Percentiles rank a stretch among this genome's conserved stretches.
Evolutionary conservation across 345 rosid genomes (phyloP).

Genomic region (Boechera stricta): DNA sequence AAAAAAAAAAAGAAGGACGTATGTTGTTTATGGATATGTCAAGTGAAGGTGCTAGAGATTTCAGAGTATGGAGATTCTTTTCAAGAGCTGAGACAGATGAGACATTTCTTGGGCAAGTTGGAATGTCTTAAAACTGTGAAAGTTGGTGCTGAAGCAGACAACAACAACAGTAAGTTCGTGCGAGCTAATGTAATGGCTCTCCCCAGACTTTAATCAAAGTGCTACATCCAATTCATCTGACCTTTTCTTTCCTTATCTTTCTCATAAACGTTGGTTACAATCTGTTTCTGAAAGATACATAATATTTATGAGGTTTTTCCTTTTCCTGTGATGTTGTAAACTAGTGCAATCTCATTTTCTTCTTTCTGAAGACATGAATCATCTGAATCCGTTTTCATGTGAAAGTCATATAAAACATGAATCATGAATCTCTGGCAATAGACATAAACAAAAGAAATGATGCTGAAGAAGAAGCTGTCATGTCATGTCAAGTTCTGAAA

Average conservation of each 20-base stretch:
- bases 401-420: slow-evolving; percentile 5
- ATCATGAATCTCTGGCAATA: neutral
- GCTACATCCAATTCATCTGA: neutral
- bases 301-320: too few relatives aligned
- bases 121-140: neutral
- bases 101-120: slow-evolving; percentile 1
- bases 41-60: slow-evolving; percentile 1
- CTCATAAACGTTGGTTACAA: too few relatives aligned
- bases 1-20: too few relatives aligned
- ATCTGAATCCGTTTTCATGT: neutral
- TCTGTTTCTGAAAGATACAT: too few relatives aligned
- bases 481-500: neutral
- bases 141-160: neutral
- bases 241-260: neutral
- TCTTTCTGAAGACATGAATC: neutral
- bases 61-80: neutral
- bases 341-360: neutral
- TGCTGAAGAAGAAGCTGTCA: neutral
- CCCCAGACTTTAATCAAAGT: neutral
- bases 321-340: neutral
- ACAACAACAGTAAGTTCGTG: neutral
- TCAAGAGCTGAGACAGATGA: neutral
- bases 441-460: slow-evolving; percentile 1
- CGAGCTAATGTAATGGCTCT: neutral
- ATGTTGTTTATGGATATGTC: neutral